Base-by-base conservation (phyloP, 805 yeast genomes). In the Wickerhamomyces bisporus region DNA sequence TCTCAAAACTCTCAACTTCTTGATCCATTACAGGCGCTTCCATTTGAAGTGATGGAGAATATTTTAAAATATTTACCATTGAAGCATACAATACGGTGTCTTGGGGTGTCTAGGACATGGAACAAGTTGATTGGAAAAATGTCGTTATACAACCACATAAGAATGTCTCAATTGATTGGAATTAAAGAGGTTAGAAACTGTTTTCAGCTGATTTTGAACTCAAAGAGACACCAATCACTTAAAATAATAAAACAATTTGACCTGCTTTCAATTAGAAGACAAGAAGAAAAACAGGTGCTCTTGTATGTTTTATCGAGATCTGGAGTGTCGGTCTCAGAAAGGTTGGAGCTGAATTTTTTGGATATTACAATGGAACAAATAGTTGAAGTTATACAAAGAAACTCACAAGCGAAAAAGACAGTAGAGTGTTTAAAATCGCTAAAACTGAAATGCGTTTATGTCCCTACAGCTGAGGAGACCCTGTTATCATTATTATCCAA, bases 231-330 rank as follows among this genome's bases (percentile, higher is more conserved):
- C n/a, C 28, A 42, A 2, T 4, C 17, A 1, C 17, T 14, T 9
- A 46, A 43, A 34, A 19, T 17, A 10, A 33, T 53, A 10, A 37
- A 35, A 5, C 28, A 34, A 4, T 25, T 52, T 3, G 28, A 28
- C 13, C 23, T 50, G 3, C 38, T 40, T 2, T 47, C 57, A 0
- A 38, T 47, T 13, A 42, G 47, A 21, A 24, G 48, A 13, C 24
- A 46, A 4, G 59, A 53, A 17, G 59, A 52, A 32, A 32, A 37
- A 16, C 44, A 40, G n/a, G 35, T 50, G 1, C 15, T 52, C 5
- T 41, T 41, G 6, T 39, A 32, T 1, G 30, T 50, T 3, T 25
- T 46, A 2, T 16, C 39, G 2, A 45, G 41, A 24, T 35, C 48
- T 0, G 19, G 26, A 4, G 8, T 50, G 1, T 6, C 15, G 7